Evolutionary conservation across 2,329 filamentous ascomycete genomes (phyloP), one percentile per base, ranked within the genome.

Genomic region (Neurospora sp.): DNA sequence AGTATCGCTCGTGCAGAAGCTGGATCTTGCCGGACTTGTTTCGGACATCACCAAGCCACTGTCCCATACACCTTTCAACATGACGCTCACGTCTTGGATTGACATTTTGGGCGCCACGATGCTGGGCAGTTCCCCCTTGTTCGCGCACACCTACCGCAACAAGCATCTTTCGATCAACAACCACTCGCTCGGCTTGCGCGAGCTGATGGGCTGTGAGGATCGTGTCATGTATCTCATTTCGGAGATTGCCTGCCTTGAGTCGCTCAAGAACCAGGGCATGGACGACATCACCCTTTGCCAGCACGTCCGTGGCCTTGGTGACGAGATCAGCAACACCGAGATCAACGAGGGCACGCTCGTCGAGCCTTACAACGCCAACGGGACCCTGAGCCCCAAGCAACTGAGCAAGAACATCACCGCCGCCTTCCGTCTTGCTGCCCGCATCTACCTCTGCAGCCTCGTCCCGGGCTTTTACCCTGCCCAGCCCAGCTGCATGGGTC

Each of bases 171-270:
- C 92, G 10, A 79, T 82, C 11, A 80, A 82, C 73, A 87, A 87
- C 79, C 81, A 85, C 28, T 87, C 84, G 69, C 84, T 90, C 15
- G 96, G 96, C 11, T 86, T 99, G 43, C 90, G 91, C 68, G 93
- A 97, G 82, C 87, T 98, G 68, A 98, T 98, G 94, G 96, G 96
- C 75, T 98, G 96, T 80, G 95, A 98, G 73, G 96, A 99, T 81
- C 89, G 90, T 28, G 91, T 98, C 81, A 97, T 99, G 93, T 98
- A 97, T 80, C 85, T 98, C 76, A 97, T 99, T 79, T 97, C 93
- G 1, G 96, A 99, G 82, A 97, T 98, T 76, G 93, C 95, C 69
- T 98, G 96, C 80, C 89, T 99, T 68, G 96, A 98, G 79, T 91
- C 92, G 3, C 87, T 97, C 73, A 96, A 96, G 84, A 83, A 85